Percentiles rank a stretch among this genome's conserved stretches.
Conservation (phyloP, 2,329 filamentous ascomycete genomes). For the Juglanconis sp. region DNA sequence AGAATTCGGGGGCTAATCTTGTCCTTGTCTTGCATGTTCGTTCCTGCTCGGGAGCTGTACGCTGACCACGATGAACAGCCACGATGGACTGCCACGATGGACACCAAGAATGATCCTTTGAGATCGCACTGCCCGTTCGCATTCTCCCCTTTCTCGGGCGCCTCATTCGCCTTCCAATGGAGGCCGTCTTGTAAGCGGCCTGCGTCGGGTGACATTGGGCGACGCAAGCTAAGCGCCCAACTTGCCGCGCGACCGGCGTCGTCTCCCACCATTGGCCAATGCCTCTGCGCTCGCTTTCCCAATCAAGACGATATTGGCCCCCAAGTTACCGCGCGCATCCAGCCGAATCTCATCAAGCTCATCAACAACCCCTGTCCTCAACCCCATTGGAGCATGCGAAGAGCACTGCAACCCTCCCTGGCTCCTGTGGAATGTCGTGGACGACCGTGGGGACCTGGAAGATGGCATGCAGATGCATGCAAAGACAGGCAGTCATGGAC, state of each 20-base stretch:
- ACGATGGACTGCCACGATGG: background rate
- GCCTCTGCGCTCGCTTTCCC: background rate
- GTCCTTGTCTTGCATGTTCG: background rate
- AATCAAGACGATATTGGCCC: slow-evolving; percentile 7
- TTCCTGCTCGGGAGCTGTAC: background rate
- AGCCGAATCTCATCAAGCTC: slow-evolving; percentile 10
- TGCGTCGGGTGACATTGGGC: slow-evolving; percentile 12
- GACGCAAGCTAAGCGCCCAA: slow-evolving; percentile 17
- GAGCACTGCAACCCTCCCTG: slow-evolving; percentile 14
- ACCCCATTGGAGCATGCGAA: slow-evolving; percentile 11
- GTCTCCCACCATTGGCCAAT: slow-evolving; percentile 14
- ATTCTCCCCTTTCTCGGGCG: background rate
- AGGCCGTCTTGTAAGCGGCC: slow-evolving; percentile 9
- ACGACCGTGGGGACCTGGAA: slow-evolving; percentile 4
- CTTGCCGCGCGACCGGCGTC: slow-evolving; percentile 4
- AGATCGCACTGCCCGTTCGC: background rate
- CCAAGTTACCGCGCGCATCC: slow-evolving; percentile 19
- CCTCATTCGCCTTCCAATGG: slow-evolving; percentile 4
- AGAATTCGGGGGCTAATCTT: background rate
- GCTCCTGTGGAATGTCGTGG: slow-evolving; percentile 10
- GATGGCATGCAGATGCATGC: slow-evolving; percentile 11
- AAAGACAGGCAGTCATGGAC: slow-evolving; percentile 4
- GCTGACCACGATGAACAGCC: background rate
- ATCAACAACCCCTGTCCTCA: slow-evolving; percentile 1
- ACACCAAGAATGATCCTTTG: background rate